phyloP scores from a whole-genome alignment of 768 basidiomycete species.

The Boletus rubescentipes region DNA sequence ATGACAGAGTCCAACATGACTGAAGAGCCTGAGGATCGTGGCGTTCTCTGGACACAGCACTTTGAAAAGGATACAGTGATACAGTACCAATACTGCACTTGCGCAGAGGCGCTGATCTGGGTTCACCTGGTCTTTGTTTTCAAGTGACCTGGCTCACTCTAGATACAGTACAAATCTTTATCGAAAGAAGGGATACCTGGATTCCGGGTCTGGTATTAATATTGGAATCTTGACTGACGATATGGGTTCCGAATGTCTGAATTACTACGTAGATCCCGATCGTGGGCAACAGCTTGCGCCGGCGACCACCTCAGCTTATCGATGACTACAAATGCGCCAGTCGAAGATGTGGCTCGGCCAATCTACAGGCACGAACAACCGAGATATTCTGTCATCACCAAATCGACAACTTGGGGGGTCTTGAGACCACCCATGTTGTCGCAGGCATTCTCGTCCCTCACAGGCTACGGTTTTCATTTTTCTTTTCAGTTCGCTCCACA shows the following conservation, averaged over 20 bases:
- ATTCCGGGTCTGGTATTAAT: no score
- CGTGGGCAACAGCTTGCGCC: no score
- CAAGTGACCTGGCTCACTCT: neutral
- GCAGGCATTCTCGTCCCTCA: neutral
- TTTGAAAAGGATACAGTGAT: neutral
- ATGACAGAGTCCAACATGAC: neutral
- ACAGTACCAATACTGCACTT: neutral
- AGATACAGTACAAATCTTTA: neutral
- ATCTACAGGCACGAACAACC: neutral
- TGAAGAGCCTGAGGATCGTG: no score
- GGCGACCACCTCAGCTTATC: neutral
- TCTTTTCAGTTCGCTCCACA: neutral
- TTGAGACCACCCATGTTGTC: constrained; percentile 21
- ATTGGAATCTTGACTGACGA: no score
- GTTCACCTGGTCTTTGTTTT: constrained; percentile 7
- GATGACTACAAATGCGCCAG: neutral
- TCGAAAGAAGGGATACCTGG: neutral
- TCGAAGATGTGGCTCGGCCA: neutral
- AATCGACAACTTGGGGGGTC: constrained; percentile 25
- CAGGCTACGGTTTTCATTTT: neutral
- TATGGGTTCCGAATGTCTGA: no score
- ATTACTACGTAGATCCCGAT: no score
- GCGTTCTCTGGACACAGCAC: no score
- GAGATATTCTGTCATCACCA: constrained; percentile 11
- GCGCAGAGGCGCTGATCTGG: neutral